Base-by-base conservation (phyloP, 768 basidiomycete genomes). In the Boletellus sp. region DNA sequence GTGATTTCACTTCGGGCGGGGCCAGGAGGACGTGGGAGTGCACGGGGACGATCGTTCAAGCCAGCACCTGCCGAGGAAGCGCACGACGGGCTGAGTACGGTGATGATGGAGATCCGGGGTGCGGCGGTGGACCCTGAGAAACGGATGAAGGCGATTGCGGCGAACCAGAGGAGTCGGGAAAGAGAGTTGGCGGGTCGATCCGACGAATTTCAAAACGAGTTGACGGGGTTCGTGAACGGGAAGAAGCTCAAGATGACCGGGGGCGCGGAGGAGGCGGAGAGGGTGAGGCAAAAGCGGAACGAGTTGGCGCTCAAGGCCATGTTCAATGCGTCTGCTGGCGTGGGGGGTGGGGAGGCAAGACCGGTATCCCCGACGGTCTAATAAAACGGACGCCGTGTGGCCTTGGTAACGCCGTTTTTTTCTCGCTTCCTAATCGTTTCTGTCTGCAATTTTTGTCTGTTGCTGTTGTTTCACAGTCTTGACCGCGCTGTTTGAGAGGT, bases 181-280 rank as follows among this genome's bases (percentile, higher is more conserved):
- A 83, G 80, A 69, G 89, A 94, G 66, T 71, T 85, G 17, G 83
- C 83, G 19, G 74, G 67, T 42, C 77, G 81, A 50, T 78, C 85
- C 38, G 92, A 96, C 66, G 92, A 90, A 57, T 83, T 97, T 68
- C 81, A 91, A 58, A 74, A 77, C 13, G 95, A 98, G 73, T 64
- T 99, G 58, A 69, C 72, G 39, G 91, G 88, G 4, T 97, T 98
- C 69, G 94, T 99, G 45, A 78, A 73, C 4, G 81, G 84, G 53
- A 89, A 88, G 76, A 94, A 87, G 72, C 71, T 99, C 66, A 90
- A 83, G 76, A 87, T 93, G 89, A 99, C 94, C 16, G 95, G 94
- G 23, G 94, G 93, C 13, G 87, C 91, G 20, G 91, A 94, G 67
- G 92, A 95, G 72, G 79, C 74, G 20, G 95, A 99, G 72, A 77